Evolutionary conservation across 202 grass and related monocot species (phyloP).

Genomic region (Musa balbisiana): DNA sequence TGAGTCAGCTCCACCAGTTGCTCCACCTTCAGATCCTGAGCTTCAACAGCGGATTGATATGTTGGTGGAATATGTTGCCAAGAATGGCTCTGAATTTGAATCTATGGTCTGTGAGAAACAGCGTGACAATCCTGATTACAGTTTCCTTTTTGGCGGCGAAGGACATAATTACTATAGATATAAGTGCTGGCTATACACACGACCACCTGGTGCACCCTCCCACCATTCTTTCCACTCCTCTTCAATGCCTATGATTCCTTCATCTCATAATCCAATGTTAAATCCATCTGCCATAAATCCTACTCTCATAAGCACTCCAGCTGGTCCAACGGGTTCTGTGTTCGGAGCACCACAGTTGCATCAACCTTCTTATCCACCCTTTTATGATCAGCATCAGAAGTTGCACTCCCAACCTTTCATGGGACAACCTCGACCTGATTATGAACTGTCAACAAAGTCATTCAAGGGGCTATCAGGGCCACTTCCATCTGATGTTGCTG

Average conservation of each 20-base stretch:
- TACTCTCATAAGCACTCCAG: conserved; percentile 34
- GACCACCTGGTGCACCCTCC: conserved; percentile 29
- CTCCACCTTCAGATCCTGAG: conserved; percentile 67
- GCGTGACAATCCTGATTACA: conserved; percentile 84
- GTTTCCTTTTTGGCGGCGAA: conserved; percentile 92
- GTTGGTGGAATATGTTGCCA: conserved; percentile 83
- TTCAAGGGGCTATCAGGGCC: conserved; percentile 70
- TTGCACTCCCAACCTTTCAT: conserved; percentile 35
- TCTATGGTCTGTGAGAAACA: conserved; percentile 91
- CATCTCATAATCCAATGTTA: conserved; percentile 8
- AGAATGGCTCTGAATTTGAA: conserved; percentile 89
- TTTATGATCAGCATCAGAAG: conserved; percentile 51
- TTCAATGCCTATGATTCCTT: conserved; percentile 45
- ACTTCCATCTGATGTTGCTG: conserved; percentile 70
- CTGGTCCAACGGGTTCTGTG: conserved; percentile 28
- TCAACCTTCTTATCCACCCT: conserved; percentile 49
- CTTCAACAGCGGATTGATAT: conserved; percentile 97
- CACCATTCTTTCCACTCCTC: conserved; percentile 27
- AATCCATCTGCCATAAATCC: conserved; percentile 22
- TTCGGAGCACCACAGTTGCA: conserved; percentile 45
- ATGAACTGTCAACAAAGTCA: conserved; percentile 32
- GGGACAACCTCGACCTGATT: conserved; percentile 39
- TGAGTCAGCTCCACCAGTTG: conserved; percentile 40
- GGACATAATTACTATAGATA: conserved; percentile 92
- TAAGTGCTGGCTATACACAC: conserved; percentile 45